These are phyloP conservation scores for Daedaleopsis nitida DNA, from an alignment of 768 basidiomycete species.

Conservation along the genomic window DNA sequence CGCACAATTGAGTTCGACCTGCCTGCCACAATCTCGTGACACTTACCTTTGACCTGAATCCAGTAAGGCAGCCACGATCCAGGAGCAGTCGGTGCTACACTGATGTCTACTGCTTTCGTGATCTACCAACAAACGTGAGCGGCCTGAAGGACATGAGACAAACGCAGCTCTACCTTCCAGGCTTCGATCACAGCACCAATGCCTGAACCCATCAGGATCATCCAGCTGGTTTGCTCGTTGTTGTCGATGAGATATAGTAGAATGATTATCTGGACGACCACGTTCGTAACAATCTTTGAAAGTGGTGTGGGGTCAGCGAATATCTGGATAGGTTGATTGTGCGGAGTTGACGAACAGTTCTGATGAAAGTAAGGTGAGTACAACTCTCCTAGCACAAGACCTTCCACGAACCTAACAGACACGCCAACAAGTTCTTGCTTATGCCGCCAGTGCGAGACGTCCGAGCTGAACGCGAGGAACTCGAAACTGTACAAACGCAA, in stretches of 20 bases:
- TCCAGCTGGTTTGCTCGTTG: constrained; percentile 94
- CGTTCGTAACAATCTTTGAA: constrained; percentile 80
- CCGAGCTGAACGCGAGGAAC: constrained; percentile 93
- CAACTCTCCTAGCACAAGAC: constrained; percentile 6
- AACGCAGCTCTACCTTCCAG: constrained; percentile 71
- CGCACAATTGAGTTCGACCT: constrained; percentile 8
- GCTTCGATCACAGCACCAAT: constrained; percentile 85
- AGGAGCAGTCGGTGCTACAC: constrained; percentile 56
- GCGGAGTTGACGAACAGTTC: constrained; percentile 49
- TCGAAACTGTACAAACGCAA: constrained; percentile 65
- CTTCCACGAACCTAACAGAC: constrained; percentile 70
- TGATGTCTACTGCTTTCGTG: constrained; percentile 89
- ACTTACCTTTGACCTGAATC: constrained; percentile 77
- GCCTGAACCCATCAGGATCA: constrained; percentile 91
- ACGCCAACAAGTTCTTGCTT: constrained; percentile 96
- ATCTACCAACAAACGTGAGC: constrained; percentile 47
- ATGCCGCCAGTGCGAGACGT: constrained; percentile 94
- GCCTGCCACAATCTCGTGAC: constrained; percentile 7
- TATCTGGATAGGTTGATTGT: background rate
- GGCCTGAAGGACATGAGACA: background rate
- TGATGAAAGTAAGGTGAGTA: constrained; percentile 27
- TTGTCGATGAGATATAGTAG: constrained; percentile 94
- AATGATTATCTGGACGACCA: constrained; percentile 89
- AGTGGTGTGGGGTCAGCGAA: constrained; percentile 2
- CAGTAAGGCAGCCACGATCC: constrained; percentile 77